phyloP scores from a whole-genome alignment of 495 filamentous ascomycete genomes.

The Sporormia fimetaria region DNA sequence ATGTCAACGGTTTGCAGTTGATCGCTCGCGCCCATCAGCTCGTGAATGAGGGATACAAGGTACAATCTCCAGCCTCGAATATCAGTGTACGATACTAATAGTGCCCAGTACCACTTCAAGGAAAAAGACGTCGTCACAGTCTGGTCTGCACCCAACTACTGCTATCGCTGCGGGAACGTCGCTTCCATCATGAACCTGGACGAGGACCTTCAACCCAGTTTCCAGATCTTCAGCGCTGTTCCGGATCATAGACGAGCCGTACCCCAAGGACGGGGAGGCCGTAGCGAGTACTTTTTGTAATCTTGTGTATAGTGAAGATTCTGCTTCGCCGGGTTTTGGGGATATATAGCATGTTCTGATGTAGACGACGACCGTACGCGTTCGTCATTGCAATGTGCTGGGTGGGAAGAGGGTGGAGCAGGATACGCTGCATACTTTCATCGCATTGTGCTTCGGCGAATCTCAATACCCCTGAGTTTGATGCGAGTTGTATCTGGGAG shows the following conservation, averaged over 20 bases:
- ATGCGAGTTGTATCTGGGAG: too few relatives aligned
- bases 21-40: slow-evolving; percentile 95
- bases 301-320: slow-evolving; percentile 24
- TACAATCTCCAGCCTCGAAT: slow-evolving; percentile 24
- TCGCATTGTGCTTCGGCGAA: too few relatives aligned
- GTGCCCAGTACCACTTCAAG: slow-evolving; percentile 69
- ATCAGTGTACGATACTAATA: not conserved
- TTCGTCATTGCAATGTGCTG: too few relatives aligned
- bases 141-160: slow-evolving; percentile 98
- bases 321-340: too few relatives aligned
- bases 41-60: slow-evolving; percentile 97
- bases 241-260: slow-evolving; percentile 84
- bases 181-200: slow-evolving; percentile 92
- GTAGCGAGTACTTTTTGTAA: slow-evolving; percentile 91
- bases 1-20: slow-evolving; percentile 87
- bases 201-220: slow-evolving; percentile 71
- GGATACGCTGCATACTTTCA: too few relatives aligned
- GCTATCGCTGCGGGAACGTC: slow-evolving; percentile 94
- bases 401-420: too few relatives aligned
- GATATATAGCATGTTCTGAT: too few relatives aligned
- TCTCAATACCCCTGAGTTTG: too few relatives aligned
- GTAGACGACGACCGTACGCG: too few relatives aligned
- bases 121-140: slow-evolving; percentile 98
- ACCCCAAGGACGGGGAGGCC: slow-evolving; percentile 65
- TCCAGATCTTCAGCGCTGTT: slow-evolving; percentile 91